phyloP scores from a whole-genome alignment of 2,329 filamentous ascomycete species.

The Fusarium citri region DNA sequence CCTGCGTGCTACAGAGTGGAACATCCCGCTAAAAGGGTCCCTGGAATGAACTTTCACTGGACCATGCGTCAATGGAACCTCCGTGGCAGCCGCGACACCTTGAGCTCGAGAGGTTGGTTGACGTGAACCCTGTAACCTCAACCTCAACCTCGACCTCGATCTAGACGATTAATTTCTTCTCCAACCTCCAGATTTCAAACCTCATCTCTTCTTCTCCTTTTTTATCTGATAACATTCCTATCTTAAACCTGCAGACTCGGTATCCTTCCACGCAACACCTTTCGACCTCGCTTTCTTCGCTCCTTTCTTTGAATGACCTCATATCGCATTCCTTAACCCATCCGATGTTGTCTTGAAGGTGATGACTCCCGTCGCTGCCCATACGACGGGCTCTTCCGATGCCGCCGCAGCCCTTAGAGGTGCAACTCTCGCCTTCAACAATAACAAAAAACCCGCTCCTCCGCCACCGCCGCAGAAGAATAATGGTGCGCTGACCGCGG shows the following conservation, averaged over 20 bases:
- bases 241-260: not conserved
- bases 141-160: slow-evolving; percentile 6
- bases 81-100: slow-evolving; percentile 31
- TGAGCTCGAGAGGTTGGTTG: slow-evolving; percentile 4
- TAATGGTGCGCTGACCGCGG: slow-evolving; percentile 59
- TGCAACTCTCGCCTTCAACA: slow-evolving; percentile 66
- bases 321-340: slow-evolving; percentile 16
- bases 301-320: slow-evolving; percentile 27
- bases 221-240: not conserved
- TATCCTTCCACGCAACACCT: not conserved
- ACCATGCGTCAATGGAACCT: slow-evolving; percentile 7
- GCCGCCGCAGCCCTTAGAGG: slow-evolving; percentile 64
- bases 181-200: not conserved
- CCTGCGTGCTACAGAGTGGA: slow-evolving; percentile 26
- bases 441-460: slow-evolving; percentile 46
- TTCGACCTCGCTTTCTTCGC: not conserved
- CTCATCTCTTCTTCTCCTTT: slow-evolving; percentile 3
- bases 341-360: slow-evolving; percentile 43
- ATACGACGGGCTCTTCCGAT: slow-evolving; percentile 49
- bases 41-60: slow-evolving; percentile 14
- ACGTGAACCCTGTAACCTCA: slow-evolving; percentile 19
- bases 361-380: slow-evolving; percentile 52
- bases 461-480: slow-evolving; percentile 42
- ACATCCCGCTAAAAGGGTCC: slow-evolving; percentile 28
- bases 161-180: slow-evolving; percentile 7